Evolutionary conservation across 1,139 yeast species (phyloP).

Genomic region (Suhomyces yuchorum): DNA sequence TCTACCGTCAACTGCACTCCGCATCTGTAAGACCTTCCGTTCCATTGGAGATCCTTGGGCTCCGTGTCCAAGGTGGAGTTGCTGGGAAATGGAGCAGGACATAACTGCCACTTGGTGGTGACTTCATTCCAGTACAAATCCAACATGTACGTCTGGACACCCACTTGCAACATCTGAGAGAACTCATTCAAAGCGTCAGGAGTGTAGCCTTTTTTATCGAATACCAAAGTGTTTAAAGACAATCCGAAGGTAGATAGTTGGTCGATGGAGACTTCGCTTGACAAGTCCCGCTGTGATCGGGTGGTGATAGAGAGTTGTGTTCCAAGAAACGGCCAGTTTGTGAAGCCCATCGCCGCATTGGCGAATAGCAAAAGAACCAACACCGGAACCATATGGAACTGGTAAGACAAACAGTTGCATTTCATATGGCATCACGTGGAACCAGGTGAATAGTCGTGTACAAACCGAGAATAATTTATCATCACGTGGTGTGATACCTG

Average conservation of each 20-base stretch:
- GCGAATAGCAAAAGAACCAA: slow-evolving; percentile 4
- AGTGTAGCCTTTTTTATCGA: slow-evolving; percentile 55
- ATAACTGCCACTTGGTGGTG: slow-evolving; percentile 61
- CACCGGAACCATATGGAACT: slow-evolving; percentile 2
- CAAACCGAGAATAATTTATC: too few relatives aligned
- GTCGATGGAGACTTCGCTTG: slow-evolving; percentile 56
- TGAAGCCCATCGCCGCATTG: slow-evolving; percentile 1
- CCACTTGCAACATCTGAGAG: slow-evolving; percentile 44
- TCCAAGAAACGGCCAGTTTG: slow-evolving; percentile 9
- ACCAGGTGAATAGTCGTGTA: not conserved
- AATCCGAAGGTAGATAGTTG: slow-evolving; percentile 62
- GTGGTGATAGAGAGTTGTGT: slow-evolving; percentile 33
- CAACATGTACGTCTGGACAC: slow-evolving; percentile 54
- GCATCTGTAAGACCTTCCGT: slow-evolving; percentile 35
- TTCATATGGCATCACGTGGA: not conserved
- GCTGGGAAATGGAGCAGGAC: slow-evolving; percentile 54
- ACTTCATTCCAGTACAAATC: slow-evolving; percentile 70
- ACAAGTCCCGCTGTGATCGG: slow-evolving; percentile 71
- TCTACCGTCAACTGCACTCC: slow-evolving; percentile 47
- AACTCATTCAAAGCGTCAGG: slow-evolving; percentile 41
- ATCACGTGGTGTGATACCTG: too few relatives aligned
- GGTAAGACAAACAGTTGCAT: not conserved
- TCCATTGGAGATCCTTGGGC: slow-evolving; percentile 29
- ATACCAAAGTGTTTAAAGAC: slow-evolving; percentile 52
- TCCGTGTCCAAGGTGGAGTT: slow-evolving; percentile 28